phyloP scores from a whole-genome alignment of 208 protist species.

The Balamuthia mandrillaris region DNA sequence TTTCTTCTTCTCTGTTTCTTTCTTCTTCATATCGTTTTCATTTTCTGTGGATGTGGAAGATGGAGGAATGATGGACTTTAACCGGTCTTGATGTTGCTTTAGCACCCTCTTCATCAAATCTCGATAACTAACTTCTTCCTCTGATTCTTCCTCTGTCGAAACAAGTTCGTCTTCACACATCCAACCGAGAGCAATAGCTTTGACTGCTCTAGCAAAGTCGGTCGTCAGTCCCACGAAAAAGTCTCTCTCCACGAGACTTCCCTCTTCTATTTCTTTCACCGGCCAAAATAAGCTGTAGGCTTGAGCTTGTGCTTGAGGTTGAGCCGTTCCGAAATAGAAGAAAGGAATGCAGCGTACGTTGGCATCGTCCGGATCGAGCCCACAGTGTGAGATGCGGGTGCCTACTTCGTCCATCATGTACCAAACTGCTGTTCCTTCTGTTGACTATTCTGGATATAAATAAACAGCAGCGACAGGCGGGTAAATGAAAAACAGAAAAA shows the following conservation, averaged over 20 bases:
- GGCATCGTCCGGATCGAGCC: neutral
- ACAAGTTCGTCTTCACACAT: too few relatives aligned
- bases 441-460: neutral
- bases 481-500: neutral
- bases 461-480: neutral
- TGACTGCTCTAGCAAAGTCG: too few relatives aligned
- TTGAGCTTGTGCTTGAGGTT: too few relatives aligned
- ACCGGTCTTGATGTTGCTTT: neutral
- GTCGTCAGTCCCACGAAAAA: too few relatives aligned
- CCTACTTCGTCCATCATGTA: slow-evolving; percentile 45
- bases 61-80: neutral
- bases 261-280: too few relatives aligned
- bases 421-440: slow-evolving; percentile 34
- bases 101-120: too few relatives aligned
- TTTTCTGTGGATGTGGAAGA: neutral
- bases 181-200: too few relatives aligned
- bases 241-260: too few relatives aligned
- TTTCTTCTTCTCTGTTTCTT: neutral
- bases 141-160: too few relatives aligned
- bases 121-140: too few relatives aligned
- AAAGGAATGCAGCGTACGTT: slow-evolving; percentile 24
- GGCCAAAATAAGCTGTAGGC: too few relatives aligned
- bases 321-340: slow-evolving; percentile 34
- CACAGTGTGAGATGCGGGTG: neutral
- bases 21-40: neutral